Conservation (phyloP, 1,139 yeast genomes). For the Taiozyma sp. region DNA sequence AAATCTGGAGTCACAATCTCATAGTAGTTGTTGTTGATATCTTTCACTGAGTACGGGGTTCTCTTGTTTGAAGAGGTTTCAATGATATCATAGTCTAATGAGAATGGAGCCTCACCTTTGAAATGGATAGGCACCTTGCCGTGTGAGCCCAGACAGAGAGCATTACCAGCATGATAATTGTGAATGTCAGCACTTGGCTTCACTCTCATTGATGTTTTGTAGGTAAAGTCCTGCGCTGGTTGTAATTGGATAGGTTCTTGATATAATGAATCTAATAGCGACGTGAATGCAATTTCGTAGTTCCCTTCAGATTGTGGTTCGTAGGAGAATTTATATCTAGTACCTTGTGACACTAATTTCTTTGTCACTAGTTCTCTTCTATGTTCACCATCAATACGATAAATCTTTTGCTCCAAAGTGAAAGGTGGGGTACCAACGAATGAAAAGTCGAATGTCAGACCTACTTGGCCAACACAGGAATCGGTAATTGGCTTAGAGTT, state of each 20-base stretch:
- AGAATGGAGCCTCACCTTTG: slow-evolving; percentile 76
- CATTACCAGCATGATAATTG: slow-evolving; percentile 23
- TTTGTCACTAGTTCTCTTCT: slow-evolving; percentile 30
- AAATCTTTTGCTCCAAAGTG: slow-evolving; percentile 55
- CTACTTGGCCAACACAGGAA: slow-evolving; percentile 89
- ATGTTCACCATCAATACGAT: slow-evolving; percentile 38
- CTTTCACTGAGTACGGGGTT: slow-evolving; percentile 35
- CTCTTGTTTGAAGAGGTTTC: slow-evolving; percentile 43
- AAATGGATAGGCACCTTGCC: slow-evolving; percentile 50
- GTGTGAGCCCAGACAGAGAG: slow-evolving; percentile 41
- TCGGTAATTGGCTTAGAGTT: slow-evolving; percentile 62
- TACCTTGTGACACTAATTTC: slow-evolving; percentile 31
- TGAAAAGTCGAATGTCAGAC: slow-evolving; percentile 62
- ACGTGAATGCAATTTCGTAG: slow-evolving; percentile 64
- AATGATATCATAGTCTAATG: slow-evolving; percentile 61
- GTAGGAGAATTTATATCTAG: slow-evolving; percentile 54
- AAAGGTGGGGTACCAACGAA: slow-evolving; percentile 82
- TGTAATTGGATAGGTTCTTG: slow-evolving; percentile 29
- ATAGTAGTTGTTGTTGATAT: slow-evolving; percentile 35
- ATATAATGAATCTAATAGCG: slow-evolving; percentile 52
- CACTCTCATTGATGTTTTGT: slow-evolving; percentile 37
- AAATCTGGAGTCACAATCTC: slow-evolving; percentile 49
- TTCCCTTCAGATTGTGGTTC: slow-evolving; percentile 79
- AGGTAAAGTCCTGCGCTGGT: slow-evolving; percentile 29
- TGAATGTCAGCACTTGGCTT: slow-evolving; percentile 34